Evolutionary conservation across 2,329 filamentous ascomycete genomes (phyloP), one percentile per base, ranked within the genome.

Genomic region (Paecilomyces sp.): DNA sequence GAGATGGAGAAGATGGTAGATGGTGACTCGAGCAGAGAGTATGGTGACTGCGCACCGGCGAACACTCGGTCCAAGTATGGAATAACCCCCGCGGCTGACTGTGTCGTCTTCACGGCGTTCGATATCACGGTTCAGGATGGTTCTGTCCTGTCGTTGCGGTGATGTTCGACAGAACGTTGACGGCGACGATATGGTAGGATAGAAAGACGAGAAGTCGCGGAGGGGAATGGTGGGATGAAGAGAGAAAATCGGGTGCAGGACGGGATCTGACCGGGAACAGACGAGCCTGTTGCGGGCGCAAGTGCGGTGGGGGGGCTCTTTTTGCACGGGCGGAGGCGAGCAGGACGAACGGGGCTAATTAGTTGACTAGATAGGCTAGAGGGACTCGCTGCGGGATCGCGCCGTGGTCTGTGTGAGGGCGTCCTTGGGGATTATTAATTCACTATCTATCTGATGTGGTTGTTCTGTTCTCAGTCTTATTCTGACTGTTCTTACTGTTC

Each of bases 211-310:
- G 18, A 53, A 56, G 52, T 18, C 47, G 34, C 36, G 54, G 30
- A 3, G 57, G 50, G 55, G 55, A 51, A 18, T 25, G 58, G 55
- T 36, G 31, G 55, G 54, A 53, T 6, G 60, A 58, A 56, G 24
- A 36, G 24, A 56, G 30, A 54, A 47, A 28, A 56, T 22, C 33
- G 13, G 53, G 34, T 34, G 53, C 50, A 18, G 36, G 33, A 31
- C 52, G 57, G 61, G 60, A 56, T 55, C 36, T 54, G 57, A 60
- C 50, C 51, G 2, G 5, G 25, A 28, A 28, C 24, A 25, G 51
- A 22, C 63, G 65, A 65, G 61, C 60, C 64, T 64, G 63, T 61
- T 57, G 58, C 33, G 54, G 51, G n/a, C 6, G 51, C 30, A 6
- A 24, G 51, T 63, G 62, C 60, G 55, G 64, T 58, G 61, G 59